Evolutionary conservation across 768 basidiomycete species (phyloP), one percentile per base, ranked within the genome.

Genomic region (Albatrellus ellisii): DNA sequence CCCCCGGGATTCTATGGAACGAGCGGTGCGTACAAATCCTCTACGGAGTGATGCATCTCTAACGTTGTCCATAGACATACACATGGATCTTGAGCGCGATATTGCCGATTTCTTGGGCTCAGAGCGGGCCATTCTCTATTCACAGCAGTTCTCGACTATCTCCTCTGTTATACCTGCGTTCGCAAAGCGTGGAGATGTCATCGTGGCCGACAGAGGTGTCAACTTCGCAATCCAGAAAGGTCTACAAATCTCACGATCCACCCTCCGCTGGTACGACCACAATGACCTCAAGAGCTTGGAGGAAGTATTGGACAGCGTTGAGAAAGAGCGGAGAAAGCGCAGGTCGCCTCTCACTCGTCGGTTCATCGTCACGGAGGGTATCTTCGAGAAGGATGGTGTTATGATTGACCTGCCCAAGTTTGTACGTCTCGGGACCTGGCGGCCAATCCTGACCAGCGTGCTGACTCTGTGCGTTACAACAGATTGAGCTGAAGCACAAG

Each of bases 1-100:
- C 95, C 95, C 28, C 81, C 91, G 22, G 90, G 91, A 9, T 99
- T 99, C 66, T 98, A 98, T 58, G 94, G 94, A 11, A 94, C 87
- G 2, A 68, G 95, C 34, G 92, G 91, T 92, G 47, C 43, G 80
- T 66, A 26, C 26, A 10, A n/a, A n/a, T n/a, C n/a, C n/a, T n/a
- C 18, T 20, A 34, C 29, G 41, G 17, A 11, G 17, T 24, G 14
- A 8, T 10, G 4, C 11, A 3, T 7, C 15, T 24, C 27, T 29
- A 21, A 24, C 27, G 28, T 39, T n/a, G 29, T 24, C 28, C 5
- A 7, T 47, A 94, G 94, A 98, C 50, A 89, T 95, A 5, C 95
- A 99, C 57, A 78, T 86, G 57, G 70, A 82, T 25, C 62, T 94
- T 45, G 95, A 98, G 62, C 73, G 77, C 28, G 79, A 94, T 47